phyloP scores from a whole-genome alignment of 805 yeast genomes.

The Ogataea siamensis region DNA sequence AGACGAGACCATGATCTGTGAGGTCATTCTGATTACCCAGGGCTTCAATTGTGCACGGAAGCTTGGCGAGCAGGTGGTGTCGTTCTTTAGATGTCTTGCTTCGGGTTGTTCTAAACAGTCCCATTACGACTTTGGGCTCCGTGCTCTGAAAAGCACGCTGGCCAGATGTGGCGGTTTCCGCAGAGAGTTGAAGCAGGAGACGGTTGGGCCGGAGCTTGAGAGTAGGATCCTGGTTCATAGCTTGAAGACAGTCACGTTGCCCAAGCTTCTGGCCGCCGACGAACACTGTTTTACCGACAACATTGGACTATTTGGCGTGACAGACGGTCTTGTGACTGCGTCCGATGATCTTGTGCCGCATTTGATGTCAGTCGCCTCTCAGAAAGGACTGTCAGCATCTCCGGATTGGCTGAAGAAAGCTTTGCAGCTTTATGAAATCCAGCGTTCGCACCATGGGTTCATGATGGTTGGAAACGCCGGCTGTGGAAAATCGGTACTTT shows the following conservation, averaged over 20 bases:
- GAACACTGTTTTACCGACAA: slow-evolving; percentile 36
- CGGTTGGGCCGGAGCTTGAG: slow-evolving; percentile 23
- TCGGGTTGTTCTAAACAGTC: slow-evolving; percentile 46
- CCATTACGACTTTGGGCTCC: slow-evolving; percentile 89
- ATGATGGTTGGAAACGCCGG: slow-evolving; percentile 80
- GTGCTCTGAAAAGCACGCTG: slow-evolving; percentile 72
- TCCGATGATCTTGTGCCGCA: slow-evolving; percentile 28
- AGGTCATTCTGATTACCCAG: slow-evolving; percentile 67
- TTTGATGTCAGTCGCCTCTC: slow-evolving; percentile 30
- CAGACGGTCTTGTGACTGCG: not conserved
- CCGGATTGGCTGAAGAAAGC: slow-evolving; percentile 53
- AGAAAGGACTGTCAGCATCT: slow-evolving; percentile 35
- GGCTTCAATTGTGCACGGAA: slow-evolving; percentile 54
- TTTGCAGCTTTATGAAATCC: slow-evolving; percentile 60
- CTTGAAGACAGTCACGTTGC: slow-evolving; percentile 60
- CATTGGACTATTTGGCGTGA: slow-evolving; percentile 28
- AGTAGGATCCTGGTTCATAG: slow-evolving; percentile 45
- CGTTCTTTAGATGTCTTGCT: slow-evolving; percentile 49
- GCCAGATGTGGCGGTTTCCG: slow-evolving; percentile 51
- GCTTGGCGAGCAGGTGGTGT: slow-evolving; percentile 49
- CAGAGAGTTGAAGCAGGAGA: slow-evolving; percentile 7
- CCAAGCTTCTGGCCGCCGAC: slow-evolving; percentile 62
- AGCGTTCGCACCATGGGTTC: slow-evolving; percentile 66
- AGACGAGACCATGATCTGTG: slow-evolving; percentile 64
- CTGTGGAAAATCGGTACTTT: slow-evolving; percentile 63